Evolutionary conservation across 2,329 filamentous ascomycete genomes (phyloP), one percentile per base, ranked within the genome.

Genomic region (Alternaria triticina): DNA sequence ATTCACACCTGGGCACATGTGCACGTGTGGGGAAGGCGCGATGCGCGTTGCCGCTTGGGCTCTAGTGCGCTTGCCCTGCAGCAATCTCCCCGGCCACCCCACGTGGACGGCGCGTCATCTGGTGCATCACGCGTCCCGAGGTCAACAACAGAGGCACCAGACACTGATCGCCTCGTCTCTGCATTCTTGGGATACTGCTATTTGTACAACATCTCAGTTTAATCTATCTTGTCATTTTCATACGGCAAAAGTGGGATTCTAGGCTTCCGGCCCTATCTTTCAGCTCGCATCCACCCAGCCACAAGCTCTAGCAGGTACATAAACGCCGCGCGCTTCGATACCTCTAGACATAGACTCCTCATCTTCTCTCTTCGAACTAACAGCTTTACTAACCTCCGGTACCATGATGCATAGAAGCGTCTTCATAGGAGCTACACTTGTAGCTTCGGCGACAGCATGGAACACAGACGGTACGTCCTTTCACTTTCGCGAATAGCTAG

Each of bases 401-500:
- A 44, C 6, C 5, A 67, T 66, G 65, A 8, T 57, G 13, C 11
- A 15, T 11, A 46, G 17, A 30, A 22, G 22, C 28, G 22, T 51
- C 4, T 17, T 66, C 1, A 25, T 67, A 1, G 57, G 65, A 28
- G 61, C 68, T 43, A 63, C 66, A 52, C 30, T 76, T 22, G 25
- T 61, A 6, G 62, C 67, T 23, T 60, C 67, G 12, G 60, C 61
- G 13, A 23, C 60, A 54, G 72, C 72, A 33, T 79, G 77, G 77
- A 78, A 75, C 54, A 74, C 71, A 30, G 77, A 79, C 69, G 77
- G 77, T 78, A 25, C 22, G 43, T 36, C 43, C 11, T 12, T 13
- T 13, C 8, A 12, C 22, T 20, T 20, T 2, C 12, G 11, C 11
- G 23, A 13, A 7, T 47, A 15, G 5, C 25, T 36, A 4, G 22